Base-by-base conservation (phyloP, 768 basidiomycete genomes). In the Phaeotremella skinneri region DNA sequence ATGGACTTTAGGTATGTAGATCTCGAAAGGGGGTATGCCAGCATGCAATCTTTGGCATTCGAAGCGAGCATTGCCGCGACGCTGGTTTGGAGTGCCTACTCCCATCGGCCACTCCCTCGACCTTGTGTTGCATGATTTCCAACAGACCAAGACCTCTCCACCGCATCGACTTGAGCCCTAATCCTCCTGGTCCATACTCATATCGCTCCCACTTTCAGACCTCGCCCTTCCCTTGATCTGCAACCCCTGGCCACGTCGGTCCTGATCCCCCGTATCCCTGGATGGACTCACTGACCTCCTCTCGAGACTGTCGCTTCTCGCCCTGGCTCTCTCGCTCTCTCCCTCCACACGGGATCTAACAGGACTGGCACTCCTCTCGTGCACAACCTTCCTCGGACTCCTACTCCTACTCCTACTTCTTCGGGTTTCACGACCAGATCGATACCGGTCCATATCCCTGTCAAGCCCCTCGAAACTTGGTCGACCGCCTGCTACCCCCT, bases 401-500 rank as follows among this genome's bases (percentile, higher is more conserved):
- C 66, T 56, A 62, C 56, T 37, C 37, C 63, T 42, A 20, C 63
- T 68, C 57, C 43, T 50, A 56, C 58, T 51, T 60, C 29, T 58
- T 56, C 16, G 26, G 57, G n/a, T 34, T 57, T 69, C 66, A 27
- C 69, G 37, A 53, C 56, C 62, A 39, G 51, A 49, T 49, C 68
- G 58, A 62, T 67, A 61, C 25, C 43, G 71, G 48, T 61, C 52
- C 68, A 72, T 64, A 29, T 84, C 85, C 64, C 74, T 78, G 51
- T 81, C 78, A 25, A 87, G 85, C 72, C 81, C 79, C 84, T 34
- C 56, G 32, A 49, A 37, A 13, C 49, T 16, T 3, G 47, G 34
- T 17, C 32, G 11, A 29, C 26, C 34, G 21, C 29, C 55, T 45
- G 14, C 47, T 32, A 5, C 29, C 1, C 42, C 39, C 58, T 52